Evolutionary conservation across 768 basidiomycete species (phyloP), one percentile per base, ranked within the genome.

Genomic region (Candolleomyces efflorescens): DNA sequence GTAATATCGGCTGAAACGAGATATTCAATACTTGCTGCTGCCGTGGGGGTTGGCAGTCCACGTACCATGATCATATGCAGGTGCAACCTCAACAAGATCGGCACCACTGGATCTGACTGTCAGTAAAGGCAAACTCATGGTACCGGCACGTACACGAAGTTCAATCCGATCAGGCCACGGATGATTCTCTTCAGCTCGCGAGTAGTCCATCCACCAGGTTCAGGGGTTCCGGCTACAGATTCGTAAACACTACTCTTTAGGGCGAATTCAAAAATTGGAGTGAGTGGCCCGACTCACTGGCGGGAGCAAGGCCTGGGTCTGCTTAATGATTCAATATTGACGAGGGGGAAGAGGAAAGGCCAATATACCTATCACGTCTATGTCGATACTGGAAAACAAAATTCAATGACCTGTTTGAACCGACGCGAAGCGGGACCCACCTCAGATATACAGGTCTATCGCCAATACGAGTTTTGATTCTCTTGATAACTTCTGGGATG

Each of bases 181-280:
- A 92, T 77, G 63, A 92, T 89, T 37, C 88, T 81, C 64, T 92
- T 91, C 43, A 90, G 77, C 71, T 92, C 91, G 49, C 90, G 82
- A 18, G 83, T 86, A 3, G 91, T 90, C 90, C 89, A 92, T 12
- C 91, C 91, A 32, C 91, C 91, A 2, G 86, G 78, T 68, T 93
- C 91, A 13, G 91, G 91, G 1, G 91, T 92, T 13, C 91, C 90
- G 56, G 92, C 87, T 90, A 65, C 3, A n/a, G n/a, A n/a, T n/a
- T n/a, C n/a, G n/a, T n/a, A n/a, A 56, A 45, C 54, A 37, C 50
- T 48, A 39, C n/a, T n/a, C n/a, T 57, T 23, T 60, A 54, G 18
- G 43, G 48, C 59, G 12, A 18, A n/a, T 46, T 26, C 41, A 22
- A 24, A 22, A 55, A 17, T 18, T 15, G 27, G 13, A 37, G 17